A percentile compares a stretch with the other conserved stretches of the same genome.
Evolutionary conservation across 805 yeast species (phyloP).

Genomic region (Teunomyces tritomae): DNA sequence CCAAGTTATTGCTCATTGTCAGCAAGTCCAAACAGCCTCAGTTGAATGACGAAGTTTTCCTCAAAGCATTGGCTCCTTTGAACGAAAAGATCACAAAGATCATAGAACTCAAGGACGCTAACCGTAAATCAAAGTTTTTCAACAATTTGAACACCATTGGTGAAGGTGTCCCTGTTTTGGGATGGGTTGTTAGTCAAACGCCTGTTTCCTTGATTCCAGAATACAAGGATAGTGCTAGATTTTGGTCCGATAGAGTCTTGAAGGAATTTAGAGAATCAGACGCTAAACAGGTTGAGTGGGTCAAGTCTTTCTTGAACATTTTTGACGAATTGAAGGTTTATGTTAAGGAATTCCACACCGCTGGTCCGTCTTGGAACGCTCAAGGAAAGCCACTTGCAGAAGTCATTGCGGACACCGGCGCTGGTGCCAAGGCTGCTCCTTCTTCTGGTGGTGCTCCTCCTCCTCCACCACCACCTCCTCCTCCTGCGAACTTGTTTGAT

Average conservation of each 20-base stretch:
- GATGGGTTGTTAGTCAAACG: constrained; percentile 80
- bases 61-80: constrained; percentile 64
- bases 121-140: constrained; percentile 62
- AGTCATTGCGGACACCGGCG: constrained; percentile 30
- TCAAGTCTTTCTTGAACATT: constrained; percentile 55
- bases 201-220: constrained; percentile 79
- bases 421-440: constrained; percentile 13
- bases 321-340: constrained; percentile 71
- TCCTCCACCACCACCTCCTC: constrained; percentile 90
- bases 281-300: constrained; percentile 77
- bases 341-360: constrained; percentile 73
- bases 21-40: constrained; percentile 65
- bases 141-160: constrained; percentile 79
- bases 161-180: constrained; percentile 86
- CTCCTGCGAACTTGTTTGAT: constrained; percentile 69
- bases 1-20: constrained; percentile 58
- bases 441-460: constrained; percentile 34
- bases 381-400: constrained; percentile 58
- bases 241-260: constrained; percentile 88
- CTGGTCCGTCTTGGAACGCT: constrained; percentile 79
- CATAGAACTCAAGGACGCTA: constrained; percentile 66
- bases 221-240: constrained; percentile 86
- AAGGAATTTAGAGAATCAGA: constrained; percentile 80
- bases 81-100: constrained; percentile 58
- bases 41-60: constrained; percentile 49